A percentile compares a stretch with the other conserved stretches of the same genome.
phyloP scores from a whole-genome alignment of 1,139 yeast genomes.

The Blastobotrys arbuscula region DNA sequence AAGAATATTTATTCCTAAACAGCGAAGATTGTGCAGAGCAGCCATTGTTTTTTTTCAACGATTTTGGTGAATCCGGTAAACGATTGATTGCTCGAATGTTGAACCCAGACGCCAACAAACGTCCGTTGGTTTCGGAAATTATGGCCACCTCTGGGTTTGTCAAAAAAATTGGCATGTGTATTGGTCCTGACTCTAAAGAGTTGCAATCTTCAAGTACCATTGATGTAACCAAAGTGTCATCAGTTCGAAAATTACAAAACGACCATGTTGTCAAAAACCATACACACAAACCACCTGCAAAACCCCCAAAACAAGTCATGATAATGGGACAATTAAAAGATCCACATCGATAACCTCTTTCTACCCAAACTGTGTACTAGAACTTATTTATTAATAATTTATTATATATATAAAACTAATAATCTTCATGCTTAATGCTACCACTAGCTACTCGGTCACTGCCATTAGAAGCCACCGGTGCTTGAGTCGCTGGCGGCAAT shows the following conservation, averaged over 20 bases:
- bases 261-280: constrained; percentile 22
- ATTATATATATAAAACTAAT: neutral
- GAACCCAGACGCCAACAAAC: constrained; percentile 66
- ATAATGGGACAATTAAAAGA: constrained; percentile 14
- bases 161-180: constrained; percentile 60
- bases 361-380: no score
- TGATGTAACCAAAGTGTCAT: constrained; percentile 16
- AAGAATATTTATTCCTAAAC: constrained; percentile 6
- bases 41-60: constrained; percentile 23
- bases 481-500: neutral
- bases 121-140: constrained; percentile 70
- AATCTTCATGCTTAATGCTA: constrained; percentile 6
- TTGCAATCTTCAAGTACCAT: constrained; percentile 8
- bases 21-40: constrained; percentile 4
- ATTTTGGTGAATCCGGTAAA: constrained; percentile 28
- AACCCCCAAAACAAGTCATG: constrained; percentile 10
- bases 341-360: constrained; percentile 17
- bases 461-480: neutral
- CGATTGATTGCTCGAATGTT: constrained; percentile 39
- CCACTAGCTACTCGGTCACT: constrained; percentile 5
- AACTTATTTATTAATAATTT: neutral
- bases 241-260: constrained; percentile 13
- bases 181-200: constrained; percentile 40
- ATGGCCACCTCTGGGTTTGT: constrained; percentile 72
- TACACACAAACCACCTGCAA: constrained; percentile 22